These are phyloP conservation scores for Colletotrichum euphorbiae DNA, from an alignment of 2,329 filamentous ascomycete species.

Conservation along the genomic window DNA sequence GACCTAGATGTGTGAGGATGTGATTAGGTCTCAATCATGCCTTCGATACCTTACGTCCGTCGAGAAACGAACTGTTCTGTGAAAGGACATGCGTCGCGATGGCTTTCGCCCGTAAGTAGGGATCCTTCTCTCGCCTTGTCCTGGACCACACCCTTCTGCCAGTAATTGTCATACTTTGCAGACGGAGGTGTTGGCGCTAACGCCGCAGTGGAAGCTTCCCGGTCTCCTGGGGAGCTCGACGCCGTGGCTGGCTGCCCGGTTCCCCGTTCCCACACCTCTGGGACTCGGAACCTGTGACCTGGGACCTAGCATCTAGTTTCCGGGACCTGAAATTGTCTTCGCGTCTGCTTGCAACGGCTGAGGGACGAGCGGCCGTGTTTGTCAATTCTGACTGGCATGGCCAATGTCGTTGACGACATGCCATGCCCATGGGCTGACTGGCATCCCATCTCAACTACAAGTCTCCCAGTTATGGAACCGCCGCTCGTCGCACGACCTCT, in stretches of 20 bases:
- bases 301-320: neutral
- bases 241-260: constrained; percentile 20
- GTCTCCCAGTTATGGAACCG: too few relatives aligned
- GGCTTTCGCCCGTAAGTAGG: constrained; percentile 31
- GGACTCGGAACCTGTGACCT: constrained; percentile 6
- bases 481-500: too few relatives aligned
- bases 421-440: too few relatives aligned
- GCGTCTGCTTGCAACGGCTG: constrained; percentile 5
- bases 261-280: constrained; percentile 26
- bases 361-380: neutral
- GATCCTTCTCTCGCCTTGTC: neutral
- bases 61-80: constrained; percentile 2
- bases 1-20: neutral
- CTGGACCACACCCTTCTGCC: neutral
- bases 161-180: constrained; percentile 8
- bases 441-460: too few relatives aligned
- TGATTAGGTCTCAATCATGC: neutral
- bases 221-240: neutral
- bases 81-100: neutral
- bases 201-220: neutral
- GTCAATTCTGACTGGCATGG: neutral
- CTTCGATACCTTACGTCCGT: constrained; percentile 15
- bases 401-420: too few relatives aligned
- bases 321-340: neutral
- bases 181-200: constrained; percentile 17